Evolutionary conservation across 1,284 basidiomycete species (phyloP).

Genomic region (Gymnopus androsaceus): DNA sequence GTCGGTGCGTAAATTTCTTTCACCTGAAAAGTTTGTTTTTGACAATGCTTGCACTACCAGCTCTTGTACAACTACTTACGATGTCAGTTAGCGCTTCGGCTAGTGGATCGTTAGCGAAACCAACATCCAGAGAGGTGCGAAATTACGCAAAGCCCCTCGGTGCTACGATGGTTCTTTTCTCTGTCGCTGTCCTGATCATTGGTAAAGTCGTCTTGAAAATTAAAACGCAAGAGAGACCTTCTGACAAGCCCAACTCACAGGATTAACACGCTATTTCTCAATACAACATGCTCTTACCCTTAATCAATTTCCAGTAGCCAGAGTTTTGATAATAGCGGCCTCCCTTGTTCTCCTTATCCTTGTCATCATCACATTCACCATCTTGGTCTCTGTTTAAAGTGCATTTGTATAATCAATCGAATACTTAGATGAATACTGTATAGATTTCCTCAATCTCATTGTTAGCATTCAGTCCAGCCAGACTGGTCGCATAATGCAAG

Average conservation of each 20-base stretch:
- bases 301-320: slow-evolving; percentile 59
- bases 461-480: too few species aligned
- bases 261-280: slow-evolving; percentile 54
- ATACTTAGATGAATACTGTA: background rate
- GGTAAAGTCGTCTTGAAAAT: slow-evolving; percentile 35
- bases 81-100: slow-evolving; percentile 24
- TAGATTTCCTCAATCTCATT: too few species aligned
- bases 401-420: background rate
- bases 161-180: slow-evolving; percentile 51
- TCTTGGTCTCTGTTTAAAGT: slow-evolving; percentile 38
- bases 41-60: slow-evolving; percentile 28
- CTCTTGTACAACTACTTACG: slow-evolving; percentile 60
- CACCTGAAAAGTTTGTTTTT: slow-evolving; percentile 15
- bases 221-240: background rate
- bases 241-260: slow-evolving; percentile 30
- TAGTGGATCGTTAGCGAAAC: background rate
- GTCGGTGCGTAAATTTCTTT: slow-evolving; percentile 45
- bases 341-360: slow-evolving; percentile 44
- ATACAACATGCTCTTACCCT: slow-evolving; percentile 54
- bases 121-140: background rate
- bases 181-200: slow-evolving; percentile 50
- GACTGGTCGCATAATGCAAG: too few species aligned
- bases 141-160: slow-evolving; percentile 57
- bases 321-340: slow-evolving; percentile 46
- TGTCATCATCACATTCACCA: slow-evolving; percentile 51